phyloP scores from a whole-genome alignment of 2,329 filamentous ascomycete species.

The Fusarium sp. region DNA sequence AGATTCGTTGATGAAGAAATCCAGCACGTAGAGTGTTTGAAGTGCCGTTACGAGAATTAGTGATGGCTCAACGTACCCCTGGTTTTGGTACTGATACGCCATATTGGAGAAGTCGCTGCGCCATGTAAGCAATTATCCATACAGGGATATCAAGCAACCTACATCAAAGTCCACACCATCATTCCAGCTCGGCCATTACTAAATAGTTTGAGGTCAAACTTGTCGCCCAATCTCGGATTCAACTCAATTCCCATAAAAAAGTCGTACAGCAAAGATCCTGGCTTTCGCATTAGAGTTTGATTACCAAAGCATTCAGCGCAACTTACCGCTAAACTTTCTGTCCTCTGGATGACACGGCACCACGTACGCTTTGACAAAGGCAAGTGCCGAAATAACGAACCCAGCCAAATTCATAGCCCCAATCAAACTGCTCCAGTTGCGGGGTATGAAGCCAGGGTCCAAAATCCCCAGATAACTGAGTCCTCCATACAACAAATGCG shows the following conservation, averaged over 20 bases:
- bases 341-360: constrained; percentile 54
- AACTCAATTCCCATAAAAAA: constrained; percentile 60
- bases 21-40: constrained; percentile 58
- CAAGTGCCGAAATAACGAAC: constrained; percentile 42
- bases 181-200: constrained; percentile 61
- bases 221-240: constrained; percentile 55
- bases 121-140: constrained; percentile 32
- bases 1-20: constrained; percentile 61
- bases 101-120: constrained; percentile 45
- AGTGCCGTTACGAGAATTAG: constrained; percentile 57
- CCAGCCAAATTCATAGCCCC: constrained; percentile 52
- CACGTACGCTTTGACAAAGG: constrained; percentile 54
- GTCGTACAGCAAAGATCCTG: constrained; percentile 55
- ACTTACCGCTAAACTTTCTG: constrained; percentile 55
- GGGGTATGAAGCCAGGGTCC: constrained; percentile 54
- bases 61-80: constrained; percentile 50
- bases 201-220: constrained; percentile 60
- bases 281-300: not conserved
- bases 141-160: not conserved
- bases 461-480: constrained; percentile 47
- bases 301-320: not conserved
- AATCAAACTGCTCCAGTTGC: constrained; percentile 55
- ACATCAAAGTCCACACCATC: constrained; percentile 60
- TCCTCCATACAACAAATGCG: constrained; percentile 48
- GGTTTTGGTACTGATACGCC: constrained; percentile 55